A percentile compares a stretch with the other conserved stretches of the same genome.
These are phyloP conservation scores for Dendrobium nobile DNA, from an alignment of 106 monocot genomes.

Conservation along the genomic window DNA sequence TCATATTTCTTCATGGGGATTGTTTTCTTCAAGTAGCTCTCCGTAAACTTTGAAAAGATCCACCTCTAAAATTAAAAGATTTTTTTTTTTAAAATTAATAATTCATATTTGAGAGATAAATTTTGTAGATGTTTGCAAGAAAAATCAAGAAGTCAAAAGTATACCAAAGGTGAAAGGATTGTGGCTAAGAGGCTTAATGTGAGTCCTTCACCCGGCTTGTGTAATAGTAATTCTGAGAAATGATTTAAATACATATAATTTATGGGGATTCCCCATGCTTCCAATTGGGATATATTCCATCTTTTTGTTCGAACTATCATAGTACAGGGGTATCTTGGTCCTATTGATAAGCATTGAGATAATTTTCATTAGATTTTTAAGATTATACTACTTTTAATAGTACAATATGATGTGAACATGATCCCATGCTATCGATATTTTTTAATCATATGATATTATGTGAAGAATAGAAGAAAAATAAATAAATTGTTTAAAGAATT, in stretches of 20 bases:
- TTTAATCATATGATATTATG: no score
- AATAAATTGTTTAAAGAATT: no score
- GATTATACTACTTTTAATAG: no score
- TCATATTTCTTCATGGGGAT: slow-evolving; percentile 56
- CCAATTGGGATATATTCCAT: slow-evolving; percentile 35
- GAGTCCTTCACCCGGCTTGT: slow-evolving; percentile 17
- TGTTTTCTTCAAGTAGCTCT: slow-evolving; percentile 46
- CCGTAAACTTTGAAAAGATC: slow-evolving; percentile 43
- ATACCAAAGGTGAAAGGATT: slow-evolving; percentile 55
- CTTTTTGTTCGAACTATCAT: slow-evolving; percentile 18
- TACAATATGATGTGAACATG: no score
- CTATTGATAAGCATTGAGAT: slow-evolving; percentile 10
- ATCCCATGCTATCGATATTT: no score
- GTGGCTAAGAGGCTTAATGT: slow-evolving; percentile 55
- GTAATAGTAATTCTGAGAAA: slow-evolving; percentile 53
- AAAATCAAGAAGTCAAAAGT: neutral
- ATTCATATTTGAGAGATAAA: neutral
- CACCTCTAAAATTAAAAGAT: slow-evolving; percentile 23
- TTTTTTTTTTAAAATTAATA: neutral
- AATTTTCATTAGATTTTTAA: no score
- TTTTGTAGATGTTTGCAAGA: neutral
- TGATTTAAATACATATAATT: slow-evolving; percentile 38
- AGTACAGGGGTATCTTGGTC: slow-evolving; percentile 18
- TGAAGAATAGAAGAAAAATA: no score
- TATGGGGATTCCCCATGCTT: slow-evolving; percentile 38